phyloP scores from a whole-genome alignment of 2,329 filamentous ascomycete genomes.

The Venturia pyrina region DNA sequence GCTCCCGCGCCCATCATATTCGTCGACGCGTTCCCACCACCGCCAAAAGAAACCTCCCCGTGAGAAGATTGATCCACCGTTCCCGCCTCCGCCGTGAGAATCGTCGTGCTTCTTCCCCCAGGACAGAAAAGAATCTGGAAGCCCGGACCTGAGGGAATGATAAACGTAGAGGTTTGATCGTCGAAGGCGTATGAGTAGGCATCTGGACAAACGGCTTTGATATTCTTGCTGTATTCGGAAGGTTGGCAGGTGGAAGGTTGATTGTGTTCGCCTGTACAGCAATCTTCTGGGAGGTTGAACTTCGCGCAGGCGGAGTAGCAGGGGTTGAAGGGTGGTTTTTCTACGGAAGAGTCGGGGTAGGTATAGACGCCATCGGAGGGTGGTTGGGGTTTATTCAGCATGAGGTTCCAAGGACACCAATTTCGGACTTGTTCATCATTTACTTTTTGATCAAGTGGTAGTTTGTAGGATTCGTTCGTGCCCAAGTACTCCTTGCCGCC shows the following conservation, averaged over 20 bases:
- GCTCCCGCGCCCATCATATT: neutral
- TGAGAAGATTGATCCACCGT: neutral
- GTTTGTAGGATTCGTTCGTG: constrained; percentile 55
- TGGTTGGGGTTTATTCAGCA: constrained; percentile 55
- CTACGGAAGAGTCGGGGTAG: constrained; percentile 66
- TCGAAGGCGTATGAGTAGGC: constrained; percentile 68
- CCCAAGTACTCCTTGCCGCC: constrained; percentile 36
- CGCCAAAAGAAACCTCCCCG: constrained; percentile 3
- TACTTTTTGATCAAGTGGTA: constrained; percentile 49
- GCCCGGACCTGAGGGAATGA: constrained; percentile 54
- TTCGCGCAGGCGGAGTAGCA: constrained; percentile 70
- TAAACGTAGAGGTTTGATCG: constrained; percentile 47
- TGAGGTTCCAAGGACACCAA: constrained; percentile 77
- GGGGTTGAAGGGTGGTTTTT: constrained; percentile 63
- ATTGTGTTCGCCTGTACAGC: constrained; percentile 63
- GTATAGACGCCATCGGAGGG: constrained; percentile 69
- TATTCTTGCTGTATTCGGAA: constrained; percentile 56
- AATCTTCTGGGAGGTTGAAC: constrained; percentile 56
- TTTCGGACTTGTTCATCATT: constrained; percentile 46
- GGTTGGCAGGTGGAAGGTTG: constrained; percentile 54
- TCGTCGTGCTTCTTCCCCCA: constrained; percentile 39
- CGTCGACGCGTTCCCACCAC: neutral
- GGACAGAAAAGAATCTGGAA: constrained; percentile 77
- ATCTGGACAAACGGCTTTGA: constrained; percentile 71
- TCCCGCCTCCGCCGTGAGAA: constrained; percentile 28